phyloP scores from a whole-genome alignment of 1,284 basidiomycete species.

The Sparassis latifolia region DNA sequence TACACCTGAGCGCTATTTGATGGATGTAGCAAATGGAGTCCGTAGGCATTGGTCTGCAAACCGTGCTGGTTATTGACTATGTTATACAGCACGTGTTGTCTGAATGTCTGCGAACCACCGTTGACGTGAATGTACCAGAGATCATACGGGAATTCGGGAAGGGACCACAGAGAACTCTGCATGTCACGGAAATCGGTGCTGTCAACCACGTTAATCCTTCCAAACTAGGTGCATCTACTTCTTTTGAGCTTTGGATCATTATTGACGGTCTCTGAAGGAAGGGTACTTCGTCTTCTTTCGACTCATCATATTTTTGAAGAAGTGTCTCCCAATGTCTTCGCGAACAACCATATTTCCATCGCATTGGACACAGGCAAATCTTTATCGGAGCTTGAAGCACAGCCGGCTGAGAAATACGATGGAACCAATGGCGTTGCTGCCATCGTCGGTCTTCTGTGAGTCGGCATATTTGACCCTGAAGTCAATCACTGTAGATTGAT shows the following conservation, averaged over 20 bases:
- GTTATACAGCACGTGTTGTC: constrained; percentile 11
- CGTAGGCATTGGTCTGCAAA: background rate
- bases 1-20: constrained; percentile 8
- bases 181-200: constrained; percentile 18
- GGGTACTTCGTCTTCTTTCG: constrained; percentile 22
- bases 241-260: background rate
- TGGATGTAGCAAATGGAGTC: constrained; percentile 5
- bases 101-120: constrained; percentile 20
- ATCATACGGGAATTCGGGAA: constrained; percentile 30
- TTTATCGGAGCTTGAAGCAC: constrained; percentile 5
- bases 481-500: background rate
- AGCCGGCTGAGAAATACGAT: constrained; percentile 20
- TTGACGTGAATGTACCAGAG: constrained; percentile 28
- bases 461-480: background rate
- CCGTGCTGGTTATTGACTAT: background rate
- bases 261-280: constrained; percentile 11
- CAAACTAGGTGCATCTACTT: constrained; percentile 7
- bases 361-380: constrained; percentile 23
- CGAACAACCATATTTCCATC: constrained; percentile 24
- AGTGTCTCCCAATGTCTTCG: constrained; percentile 24
- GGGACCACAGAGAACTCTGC: constrained; percentile 15
- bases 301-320: constrained; percentile 24
- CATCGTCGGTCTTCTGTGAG: constrained; percentile 18
- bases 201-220: constrained; percentile 9
- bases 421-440: constrained; percentile 19